Base-by-base conservation (phyloP, 2,329 filamentous ascomycete species). In the Aspergillus japonicus region DNA sequence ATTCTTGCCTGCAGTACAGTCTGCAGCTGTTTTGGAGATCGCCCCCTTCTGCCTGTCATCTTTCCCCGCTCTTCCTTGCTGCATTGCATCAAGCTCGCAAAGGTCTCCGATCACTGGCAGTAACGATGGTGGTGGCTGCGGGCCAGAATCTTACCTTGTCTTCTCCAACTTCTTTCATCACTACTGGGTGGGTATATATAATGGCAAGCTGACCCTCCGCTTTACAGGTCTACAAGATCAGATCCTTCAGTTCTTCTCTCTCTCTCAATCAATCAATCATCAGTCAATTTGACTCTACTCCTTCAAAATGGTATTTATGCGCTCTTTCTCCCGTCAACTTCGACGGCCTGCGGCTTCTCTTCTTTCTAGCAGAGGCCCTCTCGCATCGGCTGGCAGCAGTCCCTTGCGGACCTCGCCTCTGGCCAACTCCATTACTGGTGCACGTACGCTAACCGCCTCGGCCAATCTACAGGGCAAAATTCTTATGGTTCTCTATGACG, bases 401-500 rank as follows among this genome's bases (percentile, higher is more conserved):
- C 71, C 70, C 48, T 68, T 66, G 52, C 64, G 69, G 64, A 58
- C 70, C 63, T 68, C 72, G 63, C 77, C 80, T 64, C 66, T 78
- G 68, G 61, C 64, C 42, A 77, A 78, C 70, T 76, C 70, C 56
- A 70, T 80, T 63, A 78, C 78, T 75, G 80, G 81, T 69, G 78
- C 82, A 75, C 83, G 85, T 79, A 84, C 81, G 80, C 85, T 88
- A 80, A 87, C 85, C 64, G 83, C 85, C 64, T 83, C 85, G 74
- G 82, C 87, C 67, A 82, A 82, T 69, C 85, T 86, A 81, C 85
- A 97, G 92, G 93, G 93, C 83, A 97, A 97, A 84, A 91, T 97
- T 81, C 89, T 97, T 76, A 84, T 93, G 75, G 91, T 96, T 71
- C 86, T 96, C 70, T 97, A 97, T 84, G 93, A 97, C 81, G 93